Evolutionary conservation across 805 yeast species (phyloP).

Genomic region (Helenozyma baotianmanensis): DNA sequence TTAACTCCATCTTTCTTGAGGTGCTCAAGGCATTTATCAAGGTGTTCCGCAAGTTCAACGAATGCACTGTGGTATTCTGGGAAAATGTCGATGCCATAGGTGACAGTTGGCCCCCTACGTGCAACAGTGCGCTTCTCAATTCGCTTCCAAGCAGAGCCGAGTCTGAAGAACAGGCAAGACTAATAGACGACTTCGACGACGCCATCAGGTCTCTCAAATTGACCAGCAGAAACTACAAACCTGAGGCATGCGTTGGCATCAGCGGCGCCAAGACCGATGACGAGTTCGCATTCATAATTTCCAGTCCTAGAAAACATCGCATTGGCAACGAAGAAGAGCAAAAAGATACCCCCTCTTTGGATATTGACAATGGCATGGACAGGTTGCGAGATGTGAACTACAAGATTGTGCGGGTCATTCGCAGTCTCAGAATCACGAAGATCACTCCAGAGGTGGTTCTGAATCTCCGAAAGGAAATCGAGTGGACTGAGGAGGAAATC

Average conservation of each 20-base stretch:
- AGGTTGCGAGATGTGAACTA: conserved; percentile 34
- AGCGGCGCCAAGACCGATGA: conserved; percentile 2
- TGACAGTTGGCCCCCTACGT: conserved; percentile 10
- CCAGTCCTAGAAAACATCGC: conserved; percentile 14
- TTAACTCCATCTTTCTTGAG: conserved; percentile 34
- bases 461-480: conserved; percentile 22
- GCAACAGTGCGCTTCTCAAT: conserved; percentile 13
- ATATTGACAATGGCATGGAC: conserved; percentile 17
- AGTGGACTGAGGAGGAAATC: conserved; percentile 23
- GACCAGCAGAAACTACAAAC: conserved; percentile 9
- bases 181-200: conserved; percentile 30
- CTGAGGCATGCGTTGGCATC: conserved; percentile 5
- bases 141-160: conserved; percentile 27
- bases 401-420: conserved; percentile 31
- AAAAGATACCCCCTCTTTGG: not conserved
- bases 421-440: conserved; percentile 33
- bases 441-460: conserved; percentile 27
- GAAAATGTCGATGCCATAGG: conserved; percentile 30
- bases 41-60: conserved; percentile 28
- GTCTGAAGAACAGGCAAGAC: conserved; percentile 25
- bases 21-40: conserved; percentile 29
- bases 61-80: conserved; percentile 20
- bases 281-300: conserved; percentile 14
- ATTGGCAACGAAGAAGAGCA: not conserved
- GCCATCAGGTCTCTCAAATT: conserved; percentile 18